Conservation (phyloP, 2,329 filamentous ascomycete species). For the Bipolaris cookei region DNA sequence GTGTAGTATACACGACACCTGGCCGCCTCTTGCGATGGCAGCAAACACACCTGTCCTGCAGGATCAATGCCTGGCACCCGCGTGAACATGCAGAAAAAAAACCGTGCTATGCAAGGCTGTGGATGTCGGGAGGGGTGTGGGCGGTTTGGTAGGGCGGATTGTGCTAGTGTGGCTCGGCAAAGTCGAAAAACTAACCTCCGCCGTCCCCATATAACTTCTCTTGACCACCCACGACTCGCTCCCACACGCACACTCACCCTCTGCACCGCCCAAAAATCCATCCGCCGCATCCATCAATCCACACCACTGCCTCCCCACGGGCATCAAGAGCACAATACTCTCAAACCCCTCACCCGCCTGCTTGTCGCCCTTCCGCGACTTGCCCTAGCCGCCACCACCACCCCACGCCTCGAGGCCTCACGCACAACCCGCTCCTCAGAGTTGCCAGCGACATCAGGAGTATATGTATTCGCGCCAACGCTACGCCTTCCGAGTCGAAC, state of each 20-base stretch:
- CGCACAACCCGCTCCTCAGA: slow-evolving; percentile 40
- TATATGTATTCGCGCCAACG: slow-evolving; percentile 99
- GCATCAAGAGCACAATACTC: slow-evolving; percentile 15
- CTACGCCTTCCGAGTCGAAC: slow-evolving; percentile 92
- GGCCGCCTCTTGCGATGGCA: not conserved
- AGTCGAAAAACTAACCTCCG: slow-evolving; percentile 22
- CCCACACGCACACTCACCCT: slow-evolving; percentile 25
- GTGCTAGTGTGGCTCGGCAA: slow-evolving; percentile 25
- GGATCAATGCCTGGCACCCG: not conserved
- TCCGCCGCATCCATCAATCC: slow-evolving; percentile 19
- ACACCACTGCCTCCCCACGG: slow-evolving; percentile 31
- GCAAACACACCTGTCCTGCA: not conserved
- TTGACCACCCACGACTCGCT: slow-evolving; percentile 21
- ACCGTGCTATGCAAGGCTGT: not conserved
- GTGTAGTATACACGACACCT: not conserved
- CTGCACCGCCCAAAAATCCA: slow-evolving; percentile 31
- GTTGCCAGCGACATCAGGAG: slow-evolving; percentile 58
- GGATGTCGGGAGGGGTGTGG: slow-evolving; percentile 1
- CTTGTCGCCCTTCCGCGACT: slow-evolving; percentile 39
- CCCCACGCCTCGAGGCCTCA: slow-evolving; percentile 32
- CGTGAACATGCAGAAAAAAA: not conserved
- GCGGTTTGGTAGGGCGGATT: slow-evolving; percentile 10
- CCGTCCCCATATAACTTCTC: slow-evolving; percentile 24
- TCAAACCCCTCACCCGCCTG: slow-evolving; percentile 6
- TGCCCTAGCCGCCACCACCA: slow-evolving; percentile 43